These are phyloP conservation scores for Phytophthora aleatoria DNA, from an alignment of 352 stramenopile genomes.

Conservation along the genomic window DNA sequence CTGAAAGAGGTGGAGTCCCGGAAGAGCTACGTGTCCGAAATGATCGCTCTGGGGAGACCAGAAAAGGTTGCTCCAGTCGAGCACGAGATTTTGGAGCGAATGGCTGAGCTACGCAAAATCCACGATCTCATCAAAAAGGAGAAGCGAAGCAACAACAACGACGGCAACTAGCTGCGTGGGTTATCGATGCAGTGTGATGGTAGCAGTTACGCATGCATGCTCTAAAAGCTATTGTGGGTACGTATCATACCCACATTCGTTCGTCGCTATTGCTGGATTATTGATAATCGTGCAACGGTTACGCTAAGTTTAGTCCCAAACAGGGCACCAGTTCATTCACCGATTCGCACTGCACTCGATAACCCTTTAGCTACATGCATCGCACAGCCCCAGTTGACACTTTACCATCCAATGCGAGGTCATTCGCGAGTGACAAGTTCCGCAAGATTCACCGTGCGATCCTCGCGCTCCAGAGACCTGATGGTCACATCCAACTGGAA, in stretches of 20 bases:
- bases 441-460: slow-evolving; percentile 17
- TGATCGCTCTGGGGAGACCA: slow-evolving; percentile 54
- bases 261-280: neutral
- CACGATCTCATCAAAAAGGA: slow-evolving; percentile 65
- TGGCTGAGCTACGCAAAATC: slow-evolving; percentile 67
- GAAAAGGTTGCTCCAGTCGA: slow-evolving; percentile 52
- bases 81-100: slow-evolving; percentile 66
- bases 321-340: slow-evolving; percentile 1
- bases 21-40: slow-evolving; percentile 71
- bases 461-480: slow-evolving; percentile 23
- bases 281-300: slow-evolving; percentile 11
- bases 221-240: too few species aligned
- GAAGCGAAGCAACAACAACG: slow-evolving; percentile 20
- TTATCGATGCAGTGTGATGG: too few species aligned
- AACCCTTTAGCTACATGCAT: slow-evolving; percentile 3
- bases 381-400: slow-evolving; percentile 7
- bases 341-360: neutral
- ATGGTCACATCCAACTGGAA: slow-evolving; percentile 48
- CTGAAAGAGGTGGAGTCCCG: slow-evolving; percentile 64
- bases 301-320: slow-evolving; percentile 11
- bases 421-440: slow-evolving; percentile 18
- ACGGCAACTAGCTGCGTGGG: slow-evolving; percentile 4
- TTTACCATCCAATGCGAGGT: neutral
- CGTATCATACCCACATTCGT: too few species aligned
- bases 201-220: too few species aligned